Base-by-base conservation (phyloP, 2,329 filamentous ascomycete genomes). In the Juglanconis oblonga region DNA sequence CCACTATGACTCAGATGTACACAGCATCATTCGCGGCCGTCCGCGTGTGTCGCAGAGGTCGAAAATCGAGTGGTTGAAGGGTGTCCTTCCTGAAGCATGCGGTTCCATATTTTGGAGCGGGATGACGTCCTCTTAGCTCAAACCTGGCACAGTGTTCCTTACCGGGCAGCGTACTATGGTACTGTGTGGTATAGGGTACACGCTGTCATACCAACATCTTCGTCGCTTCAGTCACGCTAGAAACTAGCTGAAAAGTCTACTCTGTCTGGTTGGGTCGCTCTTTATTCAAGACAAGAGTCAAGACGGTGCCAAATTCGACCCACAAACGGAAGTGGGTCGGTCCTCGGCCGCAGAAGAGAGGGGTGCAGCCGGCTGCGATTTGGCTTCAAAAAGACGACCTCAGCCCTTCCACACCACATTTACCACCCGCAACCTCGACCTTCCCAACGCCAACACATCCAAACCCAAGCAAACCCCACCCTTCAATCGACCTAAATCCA, bases 301-400 rank as follows among this genome's bases (percentile, higher is more conserved):
- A 24, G 24, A 24, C 24, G 24, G 24, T 24, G 24, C 24, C 24
- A 24, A 24, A 24, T 24, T 24, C 24, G 24, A 42, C 38, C 38
- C 53, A 36, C 32, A 49, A 33, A 24, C 11, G 10, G 29, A 32
- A 33, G 7, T 40, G 14, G 24, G 38, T 38, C 42, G 38, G 24
- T 35, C 36, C 32, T 24, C 24, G 51, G 13, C 17, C 11, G 49
- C 49, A 33, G 29, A 10, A 10, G 38, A 55, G 53, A 55, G 45
- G 42, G 53, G 53, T 40, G 35, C 7, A 45, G 24, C 38, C 31
- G 48, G 44, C 44, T 47, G 32, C 38, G 38, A 42, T 33, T 35
- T 49, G 44, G 42, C 33, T 36, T 55, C 53, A 40, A 40, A 55
- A 55, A 55, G 24, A 48, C 53, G 38, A 49, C 53, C 44, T 55